Percentiles rank a stretch among this genome's conserved stretches.
These are phyloP conservation scores for Epichloe uncinata DNA, from an alignment of 2,329 filamentous ascomycete species.

Conservation along the genomic window DNA sequence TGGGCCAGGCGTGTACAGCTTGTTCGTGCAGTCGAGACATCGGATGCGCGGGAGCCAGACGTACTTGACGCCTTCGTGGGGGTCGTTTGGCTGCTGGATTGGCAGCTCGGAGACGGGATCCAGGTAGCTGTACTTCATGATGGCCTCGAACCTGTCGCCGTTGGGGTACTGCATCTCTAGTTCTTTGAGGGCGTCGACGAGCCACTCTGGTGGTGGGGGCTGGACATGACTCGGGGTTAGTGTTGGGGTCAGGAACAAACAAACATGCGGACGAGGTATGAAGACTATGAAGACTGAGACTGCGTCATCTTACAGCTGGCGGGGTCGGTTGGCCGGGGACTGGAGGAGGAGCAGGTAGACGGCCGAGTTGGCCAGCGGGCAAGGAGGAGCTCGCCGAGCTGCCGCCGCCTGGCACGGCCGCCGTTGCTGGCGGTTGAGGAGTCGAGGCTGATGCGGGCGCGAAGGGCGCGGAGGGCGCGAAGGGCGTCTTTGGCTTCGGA, in stretches of 20 bases:
- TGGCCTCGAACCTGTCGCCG: constrained; percentile 67
- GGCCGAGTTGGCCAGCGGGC: constrained; percentile 46
- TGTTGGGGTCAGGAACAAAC: neutral
- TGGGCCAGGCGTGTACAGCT: constrained; percentile 83
- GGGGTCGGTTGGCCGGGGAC: constrained; percentile 41
- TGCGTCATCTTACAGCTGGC: constrained; percentile 43
- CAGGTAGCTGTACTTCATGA: constrained; percentile 82
- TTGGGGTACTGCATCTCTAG: constrained; percentile 61
- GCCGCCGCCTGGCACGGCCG: constrained; percentile 18
- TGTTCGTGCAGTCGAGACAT: constrained; percentile 85
- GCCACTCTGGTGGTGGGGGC: constrained; percentile 82
- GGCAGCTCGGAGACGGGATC: constrained; percentile 57
- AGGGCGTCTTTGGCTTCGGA: constrained; percentile 22
- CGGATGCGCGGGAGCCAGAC: constrained; percentile 82
- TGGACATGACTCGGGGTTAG: constrained; percentile 20
- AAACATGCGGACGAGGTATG: neutral
- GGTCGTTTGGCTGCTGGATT: constrained; percentile 42
- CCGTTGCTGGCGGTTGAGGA: constrained; percentile 13
- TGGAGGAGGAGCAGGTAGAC: constrained; percentile 53
- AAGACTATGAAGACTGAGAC: neutral
- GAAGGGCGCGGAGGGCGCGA: constrained; percentile 9
- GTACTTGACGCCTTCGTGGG: constrained; percentile 54
- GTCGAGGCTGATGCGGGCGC: constrained; percentile 21
- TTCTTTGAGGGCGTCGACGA: constrained; percentile 56
- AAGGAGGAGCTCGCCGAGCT: constrained; percentile 21